Conservation (phyloP, 2,329 filamentous ascomycete species). For the Escovopsis sp. region DNA sequence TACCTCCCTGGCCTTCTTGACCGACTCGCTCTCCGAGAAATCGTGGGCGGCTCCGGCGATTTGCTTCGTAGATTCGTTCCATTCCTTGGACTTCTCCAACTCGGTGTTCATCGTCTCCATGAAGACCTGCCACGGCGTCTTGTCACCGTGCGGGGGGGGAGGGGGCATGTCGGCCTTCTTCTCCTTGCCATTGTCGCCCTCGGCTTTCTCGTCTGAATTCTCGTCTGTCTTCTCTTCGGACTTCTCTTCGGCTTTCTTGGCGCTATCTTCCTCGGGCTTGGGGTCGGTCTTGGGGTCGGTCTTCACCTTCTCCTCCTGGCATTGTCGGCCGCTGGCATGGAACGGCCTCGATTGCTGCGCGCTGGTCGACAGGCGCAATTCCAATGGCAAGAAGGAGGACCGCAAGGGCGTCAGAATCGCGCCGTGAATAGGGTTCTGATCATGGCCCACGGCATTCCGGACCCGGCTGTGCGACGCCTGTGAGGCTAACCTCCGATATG, state of each 20-base stretch:
- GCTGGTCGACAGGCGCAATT: conserved; percentile 18
- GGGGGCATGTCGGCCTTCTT: conserved; percentile 60
- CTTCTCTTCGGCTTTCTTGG: conserved; percentile 24
- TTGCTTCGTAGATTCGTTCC: conserved; percentile 97
- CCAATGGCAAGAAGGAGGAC: conserved; percentile 29
- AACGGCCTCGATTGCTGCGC: conserved; percentile 18
- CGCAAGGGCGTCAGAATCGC: conserved; percentile 24
- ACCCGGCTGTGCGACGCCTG: conserved; percentile 17
- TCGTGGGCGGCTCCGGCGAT: conserved; percentile 78
- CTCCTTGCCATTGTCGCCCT: conserved; percentile 32
- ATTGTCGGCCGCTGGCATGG: conserved; percentile 17
- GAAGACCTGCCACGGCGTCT: conserved; percentile 98
- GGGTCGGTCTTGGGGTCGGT: conserved; percentile 8
- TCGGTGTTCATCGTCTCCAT: conserved; percentile 88
- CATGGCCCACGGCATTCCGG: conserved; percentile 14
- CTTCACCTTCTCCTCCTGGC: conserved; percentile 17
- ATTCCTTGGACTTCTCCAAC: conserved; percentile 95
- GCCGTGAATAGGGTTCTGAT: conserved; percentile 13
- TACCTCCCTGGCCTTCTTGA: conserved; percentile 70
- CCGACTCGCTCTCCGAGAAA: conserved; percentile 83
- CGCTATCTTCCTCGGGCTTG: conserved; percentile 9
- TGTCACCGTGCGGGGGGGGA: conserved; percentile 92
- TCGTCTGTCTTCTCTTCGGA: conserved; percentile 27
- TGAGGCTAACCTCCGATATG: conserved; percentile 32
- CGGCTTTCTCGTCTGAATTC: conserved; percentile 21